Percentiles rank a stretch among this genome's conserved stretches.
Evolutionary conservation across 805 yeast genomes (phyloP).

Genomic region (Cyberlindnera amylophila): DNA sequence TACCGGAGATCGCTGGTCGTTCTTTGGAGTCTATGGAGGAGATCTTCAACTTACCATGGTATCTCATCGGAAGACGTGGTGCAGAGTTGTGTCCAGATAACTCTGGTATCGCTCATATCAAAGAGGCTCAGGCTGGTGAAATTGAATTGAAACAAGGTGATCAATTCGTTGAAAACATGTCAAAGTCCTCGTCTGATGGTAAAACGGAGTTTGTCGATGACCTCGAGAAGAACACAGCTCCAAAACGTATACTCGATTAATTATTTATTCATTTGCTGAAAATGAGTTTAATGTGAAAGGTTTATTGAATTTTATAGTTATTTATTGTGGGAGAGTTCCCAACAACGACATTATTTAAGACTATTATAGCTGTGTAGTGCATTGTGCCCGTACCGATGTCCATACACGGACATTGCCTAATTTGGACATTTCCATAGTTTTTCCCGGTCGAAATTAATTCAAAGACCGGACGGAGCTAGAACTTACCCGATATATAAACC

Average conservation of each 20-base stretch:
- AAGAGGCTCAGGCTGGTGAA: slow-evolving; percentile 14
- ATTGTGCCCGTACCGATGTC: neutral
- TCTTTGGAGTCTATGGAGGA: slow-evolving; percentile 38
- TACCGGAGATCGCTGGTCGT: slow-evolving; percentile 37
- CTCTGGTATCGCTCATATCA: slow-evolving; percentile 34
- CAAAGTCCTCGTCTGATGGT: slow-evolving; percentile 6
- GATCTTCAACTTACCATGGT: slow-evolving; percentile 48
- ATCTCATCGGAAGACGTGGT: slow-evolving; percentile 52
- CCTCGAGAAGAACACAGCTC: neutral
- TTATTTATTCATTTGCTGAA: no score
- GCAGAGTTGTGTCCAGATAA: slow-evolving; percentile 48
- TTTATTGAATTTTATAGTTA: no score
- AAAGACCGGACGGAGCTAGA: no score
- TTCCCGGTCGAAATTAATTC: neutral
- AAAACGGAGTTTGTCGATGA: neutral
- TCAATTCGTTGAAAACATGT: slow-evolving; percentile 14
- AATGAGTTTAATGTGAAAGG: no score
- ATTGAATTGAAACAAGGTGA: slow-evolving; percentile 15
- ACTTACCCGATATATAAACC: no score
- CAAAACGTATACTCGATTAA: neutral
- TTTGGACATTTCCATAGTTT: neutral
- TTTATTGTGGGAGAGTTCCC: no score
- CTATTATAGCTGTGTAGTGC: no score
- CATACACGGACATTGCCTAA: neutral
- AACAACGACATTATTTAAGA: no score